Conservation (phyloP, 768 basidiomycete species). For the Mycena albidolilacea region DNA sequence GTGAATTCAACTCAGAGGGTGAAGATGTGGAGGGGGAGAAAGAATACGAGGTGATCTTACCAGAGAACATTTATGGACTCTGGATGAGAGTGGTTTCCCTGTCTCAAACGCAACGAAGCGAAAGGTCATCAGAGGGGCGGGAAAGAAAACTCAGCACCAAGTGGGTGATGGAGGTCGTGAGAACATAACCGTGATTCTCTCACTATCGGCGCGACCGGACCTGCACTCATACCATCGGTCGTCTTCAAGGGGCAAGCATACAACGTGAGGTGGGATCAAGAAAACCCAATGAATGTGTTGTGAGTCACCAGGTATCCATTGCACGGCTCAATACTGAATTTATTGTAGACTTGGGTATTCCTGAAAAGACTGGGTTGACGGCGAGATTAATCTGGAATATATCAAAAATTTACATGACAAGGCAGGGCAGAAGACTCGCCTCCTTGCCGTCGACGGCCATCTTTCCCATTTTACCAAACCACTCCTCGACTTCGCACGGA, state of each 20-base stretch:
- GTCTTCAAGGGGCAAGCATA: slow-evolving; percentile 51
- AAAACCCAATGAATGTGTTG: slow-evolving; percentile 49
- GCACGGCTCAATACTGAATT: not conserved
- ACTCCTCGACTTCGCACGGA: slow-evolving; percentile 56
- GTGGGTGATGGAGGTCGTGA: slow-evolving; percentile 45
- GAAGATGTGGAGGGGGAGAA: not conserved
- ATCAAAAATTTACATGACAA: slow-evolving; percentile 59
- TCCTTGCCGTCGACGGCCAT: slow-evolving; percentile 65
- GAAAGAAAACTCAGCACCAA: slow-evolving; percentile 49
- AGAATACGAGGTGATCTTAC: slow-evolving; percentile 34
- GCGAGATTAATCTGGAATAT: slow-evolving; percentile 46
- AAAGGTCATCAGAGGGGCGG: slow-evolving; percentile 46
- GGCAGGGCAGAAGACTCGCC: slow-evolving; percentile 43
- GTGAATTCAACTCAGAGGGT: slow-evolving; percentile 15
- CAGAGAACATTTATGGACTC: slow-evolving; percentile 47
- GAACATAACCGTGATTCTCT: slow-evolving; percentile 52
- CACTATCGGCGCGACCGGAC: slow-evolving; percentile 58
- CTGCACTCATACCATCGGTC: slow-evolving; percentile 51
- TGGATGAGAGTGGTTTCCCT: slow-evolving; percentile 53
- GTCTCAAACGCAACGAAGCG: too few species aligned
- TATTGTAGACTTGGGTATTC: slow-evolving; percentile 48
- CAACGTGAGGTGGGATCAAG: slow-evolving; percentile 53
- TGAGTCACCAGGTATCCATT: too few species aligned
- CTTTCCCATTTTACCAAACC: slow-evolving; percentile 56
- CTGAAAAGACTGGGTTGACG: slow-evolving; percentile 48